A percentile compares a stretch with the other conserved stretches of the same genome.
Conservation (phyloP, 257 asterid species). For the Solanum sejunctum region DNA sequence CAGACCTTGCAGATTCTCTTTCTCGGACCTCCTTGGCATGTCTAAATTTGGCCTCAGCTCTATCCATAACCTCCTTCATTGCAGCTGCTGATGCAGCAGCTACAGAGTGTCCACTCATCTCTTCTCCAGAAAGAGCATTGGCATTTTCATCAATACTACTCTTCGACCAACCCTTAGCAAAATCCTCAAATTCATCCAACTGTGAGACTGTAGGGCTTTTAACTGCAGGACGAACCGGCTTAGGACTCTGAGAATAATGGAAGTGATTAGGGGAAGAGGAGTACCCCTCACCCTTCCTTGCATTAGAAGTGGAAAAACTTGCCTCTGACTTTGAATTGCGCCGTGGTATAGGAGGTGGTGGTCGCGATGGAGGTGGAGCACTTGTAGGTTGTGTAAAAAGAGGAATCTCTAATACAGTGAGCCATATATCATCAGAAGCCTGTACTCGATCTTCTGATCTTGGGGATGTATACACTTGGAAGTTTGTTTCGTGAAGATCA, state of each 20-base stretch:
- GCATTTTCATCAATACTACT: conserved; percentile 36
- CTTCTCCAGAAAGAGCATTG: conserved; percentile 38
- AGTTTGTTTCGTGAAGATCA: conserved; percentile 23
- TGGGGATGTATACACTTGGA: conserved; percentile 41
- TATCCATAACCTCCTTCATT: conserved; percentile 99
- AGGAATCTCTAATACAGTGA: conserved; percentile 83
- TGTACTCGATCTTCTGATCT: conserved; percentile 40
- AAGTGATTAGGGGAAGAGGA: conserved; percentile 36
- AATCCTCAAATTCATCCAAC: conserved; percentile 88
- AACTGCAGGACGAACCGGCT: conserved; percentile 26
- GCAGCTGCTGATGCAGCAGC: conserved; percentile 98
- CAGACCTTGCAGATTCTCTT: conserved; percentile 77
- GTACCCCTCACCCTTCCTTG: conserved; percentile 44
- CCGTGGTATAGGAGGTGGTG: conserved; percentile 88
- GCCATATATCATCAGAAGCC: conserved; percentile 67
- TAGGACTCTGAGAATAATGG: conserved; percentile 46
- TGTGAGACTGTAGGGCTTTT: conserved; percentile 56
- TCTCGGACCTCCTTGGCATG: conserved; percentile 96
- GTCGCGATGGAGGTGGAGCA: conserved; percentile 95
- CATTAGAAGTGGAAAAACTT: conserved; percentile 38
- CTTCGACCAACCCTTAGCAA: conserved; percentile 54
- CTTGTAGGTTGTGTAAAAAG: conserved; percentile 76
- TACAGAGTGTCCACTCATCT: conserved; percentile 52
- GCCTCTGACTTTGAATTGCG: conserved; percentile 33
- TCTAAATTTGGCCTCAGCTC: conserved; percentile 95